Conservation (phyloP, 805 yeast genomes). For the Metschnikowia rubicola region DNA sequence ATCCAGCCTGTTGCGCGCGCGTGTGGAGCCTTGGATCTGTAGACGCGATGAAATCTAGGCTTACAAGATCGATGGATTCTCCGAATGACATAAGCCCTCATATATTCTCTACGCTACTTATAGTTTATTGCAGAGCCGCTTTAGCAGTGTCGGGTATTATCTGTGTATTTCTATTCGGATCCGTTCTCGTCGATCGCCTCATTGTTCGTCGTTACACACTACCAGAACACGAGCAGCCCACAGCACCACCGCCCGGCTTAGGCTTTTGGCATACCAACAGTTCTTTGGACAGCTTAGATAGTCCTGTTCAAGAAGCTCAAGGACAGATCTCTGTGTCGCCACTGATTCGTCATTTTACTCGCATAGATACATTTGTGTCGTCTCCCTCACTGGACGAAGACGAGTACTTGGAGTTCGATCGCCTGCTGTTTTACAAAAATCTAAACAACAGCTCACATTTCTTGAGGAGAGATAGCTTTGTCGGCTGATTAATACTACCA, state of each 20-base stretch:
- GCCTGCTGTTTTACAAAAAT: constrained; percentile 23
- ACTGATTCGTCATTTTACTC: background rate
- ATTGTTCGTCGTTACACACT: constrained; percentile 7
- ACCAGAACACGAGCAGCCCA: constrained; percentile 5
- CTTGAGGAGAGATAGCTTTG: constrained; percentile 39
- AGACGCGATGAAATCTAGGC: background rate
- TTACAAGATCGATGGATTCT: constrained; percentile 6
- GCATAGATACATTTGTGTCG: background rate
- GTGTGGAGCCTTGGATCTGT: background rate
- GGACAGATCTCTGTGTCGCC: background rate
- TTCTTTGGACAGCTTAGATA: background rate
- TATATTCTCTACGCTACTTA: background rate
- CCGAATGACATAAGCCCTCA: constrained; percentile 1
- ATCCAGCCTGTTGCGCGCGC: background rate
- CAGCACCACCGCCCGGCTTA: background rate
- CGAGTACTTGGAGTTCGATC: constrained; percentile 13
- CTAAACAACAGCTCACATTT: constrained; percentile 43
- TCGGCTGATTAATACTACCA: constrained; percentile 13
- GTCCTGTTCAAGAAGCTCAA: background rate
- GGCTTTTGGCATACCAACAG: background rate
- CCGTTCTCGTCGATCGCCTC: constrained; percentile 4
- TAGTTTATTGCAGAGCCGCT: constrained; percentile 1
- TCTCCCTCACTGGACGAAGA: constrained; percentile 13
- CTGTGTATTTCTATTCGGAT: background rate
- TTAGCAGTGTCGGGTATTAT: background rate